Base-by-base conservation (phyloP, 2,329 filamentous ascomycete species). In the Alternaria sp. region DNA sequence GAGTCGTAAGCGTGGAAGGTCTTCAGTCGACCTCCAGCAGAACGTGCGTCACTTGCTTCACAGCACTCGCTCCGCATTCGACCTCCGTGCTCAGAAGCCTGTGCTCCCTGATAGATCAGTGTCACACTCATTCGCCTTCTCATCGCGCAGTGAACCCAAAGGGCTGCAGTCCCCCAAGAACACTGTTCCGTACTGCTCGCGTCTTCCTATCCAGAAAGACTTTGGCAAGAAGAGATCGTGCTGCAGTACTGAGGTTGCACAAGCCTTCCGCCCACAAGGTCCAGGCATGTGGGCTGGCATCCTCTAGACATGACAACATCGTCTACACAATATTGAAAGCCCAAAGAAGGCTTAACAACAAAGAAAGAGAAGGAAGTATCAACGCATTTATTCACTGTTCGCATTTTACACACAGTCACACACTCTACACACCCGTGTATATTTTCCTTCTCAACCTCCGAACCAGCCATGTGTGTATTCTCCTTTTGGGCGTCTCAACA, bases 211-310 rank as follows among this genome's bases (percentile, higher is more conserved):
- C 32, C 79, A 82, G 62, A 80, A 78, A 55, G 77, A 80, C 46
- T 82, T 82, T 65, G 82, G 84, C 66, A 82, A 86, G 63, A 91
- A 91, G 80, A 85, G 89, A 68, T 82, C 90, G 38, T 90, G 89
- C 80, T 91, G 87, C 78, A 85, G 87, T 44, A 81, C 85, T 14
- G 87, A 90, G 75, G 86, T 83, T 55, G 80, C 81, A 20, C 81
- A 79, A 61, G 77, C 80, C 41, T 84, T 84, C 70, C 78, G 83
- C 82, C 60, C 85, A 78, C 47, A 77, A 83, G 87, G 86, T 36
- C 85, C 86, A 39, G 87, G 88, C 53, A 89, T 90, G 87, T 91
- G 89, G 88, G 82, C 86, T 60, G 86, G 85, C 56, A 87, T 91
- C 64, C 79, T 90, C 52, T 79, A 70, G 60, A 51, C 38, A 61